Base-by-base conservation (phyloP, 1,284 basidiomycete genomes). In the Fomitopsis pinicola region DNA sequence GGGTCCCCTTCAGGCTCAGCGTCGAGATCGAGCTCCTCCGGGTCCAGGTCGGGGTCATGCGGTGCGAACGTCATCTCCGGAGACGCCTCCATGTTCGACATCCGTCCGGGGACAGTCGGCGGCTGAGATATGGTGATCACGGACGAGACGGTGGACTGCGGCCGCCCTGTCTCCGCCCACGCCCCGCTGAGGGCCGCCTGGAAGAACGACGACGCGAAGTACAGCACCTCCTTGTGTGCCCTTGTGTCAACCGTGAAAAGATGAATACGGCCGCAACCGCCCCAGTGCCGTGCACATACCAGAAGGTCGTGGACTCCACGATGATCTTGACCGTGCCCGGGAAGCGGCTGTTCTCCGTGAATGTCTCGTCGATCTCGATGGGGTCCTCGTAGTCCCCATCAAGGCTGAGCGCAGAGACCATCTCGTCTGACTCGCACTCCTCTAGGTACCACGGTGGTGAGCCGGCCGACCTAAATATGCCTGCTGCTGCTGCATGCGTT, bases 151-250 rank as follows among this genome's bases (percentile, higher is more conserved):
- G 52, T 54, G 59, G 88, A 91, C 38, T 80, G 82, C 17, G 87
- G 89, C 54, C 88, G 78, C 19, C 85, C 84, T 2, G 77, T 91
- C 73, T 91, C 89, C 7, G 86, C 85, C 89, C 89, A 92, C 67
- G 88, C 82, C 4, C 92, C 92, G 64, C 87, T 89, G 54, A 94
- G 77, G 22, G 91, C 89, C 14, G 90, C 90, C 72, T 92, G 88
- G 71, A 94, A 94, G 78, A 94, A 94, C 0, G 92, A 89, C 5
- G 89, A 92, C 1, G 91, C 88, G 69, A 92, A 94, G 71, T 88
- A 88, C 5, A 94, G 78, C 45, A 94, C 84, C 69, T 94, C 91
- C 70, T 91, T 91, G 74, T 94, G 92, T 0, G 89, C 87, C 90
- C 90, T 92, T 67, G 38, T 3, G 55, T 36, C 63, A 35, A 26